Evolutionary conservation across 1,139 yeast genomes (phyloP), one percentile per base, ranked within the genome.

Genomic region (Yamadazyma mexicana): DNA sequence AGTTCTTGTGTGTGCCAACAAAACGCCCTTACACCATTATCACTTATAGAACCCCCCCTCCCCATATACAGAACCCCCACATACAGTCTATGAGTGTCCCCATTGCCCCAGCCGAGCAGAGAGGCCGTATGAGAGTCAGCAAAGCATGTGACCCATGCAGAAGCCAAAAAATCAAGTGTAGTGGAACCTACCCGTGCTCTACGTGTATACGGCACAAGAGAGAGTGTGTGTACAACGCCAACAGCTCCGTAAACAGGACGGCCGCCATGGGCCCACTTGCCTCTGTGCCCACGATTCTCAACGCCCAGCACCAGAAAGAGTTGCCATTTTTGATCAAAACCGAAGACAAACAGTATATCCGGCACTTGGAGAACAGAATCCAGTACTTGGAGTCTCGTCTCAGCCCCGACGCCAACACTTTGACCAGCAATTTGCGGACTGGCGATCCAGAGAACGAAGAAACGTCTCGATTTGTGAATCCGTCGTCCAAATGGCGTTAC

Each of bases 61-160:
- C n/a, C n/a, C n/a, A n/a, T n/a, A n/a, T n/a, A n/a, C n/a, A n/a
- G n/a, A n/a, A n/a, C n/a, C n/a, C n/a, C n/a, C n/a, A n/a, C n/a
- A n/a, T n/a, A n/a, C n/a, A n/a, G n/a, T n/a, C 22, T 6, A 20
- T 20, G 22, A 20, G 22, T 20, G 22, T 6, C 8, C 8, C 22
- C 22, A 12, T 5, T 5, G 7, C 16, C 29, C 3, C 3, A 4
- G 4, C 12, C 15, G 29, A 26, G 9, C 33, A 30, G 11, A 17
- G 16, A 10, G 33, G 33, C 33, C 29, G 79, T 32, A 49, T 72
- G 49, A 58, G 83, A 37, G 86, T 79, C 3, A 67, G 70, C 35
- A 73, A 71, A 45, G 87, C 87, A 2, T 81, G 87, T 51, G 81
- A 75, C 43, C 62, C 81, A 20, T 81, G 87, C 57, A 65, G 83